A percentile compares a stretch with the other conserved stretches of the same genome.
Conservation (phyloP, 257 asterid species). For the Rauvolfia tetraphylla region DNA sequence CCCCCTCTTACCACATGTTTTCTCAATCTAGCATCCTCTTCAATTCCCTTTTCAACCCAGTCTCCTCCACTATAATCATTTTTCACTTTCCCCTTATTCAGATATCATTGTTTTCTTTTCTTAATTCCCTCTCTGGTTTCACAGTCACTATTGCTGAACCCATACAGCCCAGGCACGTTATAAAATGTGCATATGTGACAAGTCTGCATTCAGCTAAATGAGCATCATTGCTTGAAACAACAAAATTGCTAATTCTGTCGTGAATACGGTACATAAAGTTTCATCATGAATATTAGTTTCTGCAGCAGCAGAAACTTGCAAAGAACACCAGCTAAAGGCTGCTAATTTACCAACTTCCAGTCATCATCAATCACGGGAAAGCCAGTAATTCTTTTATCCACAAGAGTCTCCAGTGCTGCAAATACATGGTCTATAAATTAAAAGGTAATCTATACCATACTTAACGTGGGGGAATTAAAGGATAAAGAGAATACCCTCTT, state of each 20-base stretch:
- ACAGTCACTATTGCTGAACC: neutral
- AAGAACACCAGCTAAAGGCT: neutral
- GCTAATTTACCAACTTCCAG: conserved; percentile 75
- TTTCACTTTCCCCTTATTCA: too few species aligned
- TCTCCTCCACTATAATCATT: too few species aligned
- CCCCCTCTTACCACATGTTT: too few species aligned
- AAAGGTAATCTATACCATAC: conserved; percentile 6
- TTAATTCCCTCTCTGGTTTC: neutral
- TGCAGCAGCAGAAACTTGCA: neutral
- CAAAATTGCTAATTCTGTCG: neutral
- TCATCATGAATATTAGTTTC: neutral
- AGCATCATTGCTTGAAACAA: neutral
- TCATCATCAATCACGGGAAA: conserved; percentile 91
- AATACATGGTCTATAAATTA: conserved; percentile 15
- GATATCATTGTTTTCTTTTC: too few species aligned
- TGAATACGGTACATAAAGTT: neutral
- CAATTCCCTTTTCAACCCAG: too few species aligned
- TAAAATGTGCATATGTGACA: neutral
- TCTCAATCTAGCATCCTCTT: too few species aligned
- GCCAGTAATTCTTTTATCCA: conserved; percentile 81
- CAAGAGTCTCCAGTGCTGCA: conserved; percentile 77
- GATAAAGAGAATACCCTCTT: conserved; percentile 54
- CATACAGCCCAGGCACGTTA: neutral
- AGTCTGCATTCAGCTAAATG: neutral
- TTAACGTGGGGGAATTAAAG: conserved; percentile 3